These are phyloP conservation scores for Penicillium pancosmium DNA, from an alignment of 495 filamentous ascomycete genomes.

Conservation along the genomic window DNA sequence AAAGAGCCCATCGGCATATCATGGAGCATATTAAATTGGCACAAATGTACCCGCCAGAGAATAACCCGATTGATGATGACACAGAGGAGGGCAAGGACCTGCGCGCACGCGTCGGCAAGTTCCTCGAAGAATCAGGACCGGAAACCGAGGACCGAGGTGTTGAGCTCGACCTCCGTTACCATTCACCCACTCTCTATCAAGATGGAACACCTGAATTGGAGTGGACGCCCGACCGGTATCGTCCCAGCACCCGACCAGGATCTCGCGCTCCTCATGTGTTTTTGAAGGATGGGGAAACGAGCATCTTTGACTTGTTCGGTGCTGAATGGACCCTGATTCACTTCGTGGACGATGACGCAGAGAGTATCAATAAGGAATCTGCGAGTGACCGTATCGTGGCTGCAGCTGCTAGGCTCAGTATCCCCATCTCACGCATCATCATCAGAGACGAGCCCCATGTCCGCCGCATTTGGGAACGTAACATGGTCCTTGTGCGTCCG, in stretches of 20 bases:
- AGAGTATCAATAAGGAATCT: not conserved
- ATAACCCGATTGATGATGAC: not conserved
- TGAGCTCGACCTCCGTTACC: constrained; percentile 32
- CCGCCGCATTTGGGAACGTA: constrained; percentile 6
- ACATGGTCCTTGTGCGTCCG: constrained; percentile 10
- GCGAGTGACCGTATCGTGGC: not conserved
- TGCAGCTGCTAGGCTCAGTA: not conserved
- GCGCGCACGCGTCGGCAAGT: constrained; percentile 5
- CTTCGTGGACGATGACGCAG: constrained; percentile 16
- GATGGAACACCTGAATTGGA: constrained; percentile 15
- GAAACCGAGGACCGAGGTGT: constrained; percentile 31
- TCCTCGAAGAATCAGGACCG: constrained; percentile 13
- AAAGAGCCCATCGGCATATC: constrained; percentile 43
- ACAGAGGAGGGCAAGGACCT: constrained; percentile 1
- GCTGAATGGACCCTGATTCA: constrained; percentile 29
- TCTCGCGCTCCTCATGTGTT: constrained; percentile 37
- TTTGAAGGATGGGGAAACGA: constrained; percentile 26
- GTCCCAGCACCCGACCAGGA: constrained; percentile 32
- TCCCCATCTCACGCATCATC: constrained; percentile 1
- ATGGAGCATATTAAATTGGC: constrained; percentile 49
- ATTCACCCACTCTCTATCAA: constrained; percentile 20
- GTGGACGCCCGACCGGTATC: constrained; percentile 25
- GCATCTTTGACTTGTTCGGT: constrained; percentile 34
- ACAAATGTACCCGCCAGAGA: not conserved
- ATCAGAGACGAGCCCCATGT: constrained; percentile 3